Evolutionary conservation across 768 basidiomycete genomes (phyloP).

Genomic region (Crassisporium funariophilum): DNA sequence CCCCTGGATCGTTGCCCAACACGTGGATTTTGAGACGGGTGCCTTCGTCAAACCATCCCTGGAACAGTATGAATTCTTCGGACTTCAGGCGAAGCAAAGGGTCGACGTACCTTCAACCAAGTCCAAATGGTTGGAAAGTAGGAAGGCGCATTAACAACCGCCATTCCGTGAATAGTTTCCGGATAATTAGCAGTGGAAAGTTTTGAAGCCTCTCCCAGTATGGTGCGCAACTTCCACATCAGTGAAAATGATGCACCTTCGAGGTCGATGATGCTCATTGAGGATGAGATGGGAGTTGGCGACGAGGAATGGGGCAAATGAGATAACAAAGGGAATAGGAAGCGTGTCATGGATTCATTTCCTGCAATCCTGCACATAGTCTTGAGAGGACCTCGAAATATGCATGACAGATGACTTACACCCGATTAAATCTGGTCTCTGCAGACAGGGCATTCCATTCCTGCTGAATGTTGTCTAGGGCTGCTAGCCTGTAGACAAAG

Average conservation of each 20-base stretch:
- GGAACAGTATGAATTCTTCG: no score
- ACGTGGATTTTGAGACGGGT: constrained; percentile 80
- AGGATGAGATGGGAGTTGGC: constrained; percentile 58
- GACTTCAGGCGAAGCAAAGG: no score
- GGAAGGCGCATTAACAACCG: constrained; percentile 75
- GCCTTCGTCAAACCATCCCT: constrained; percentile 81
- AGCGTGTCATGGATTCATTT: constrained; percentile 67
- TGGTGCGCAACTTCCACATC: constrained; percentile 70
- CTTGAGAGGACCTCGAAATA: neutral
- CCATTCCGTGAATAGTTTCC: constrained; percentile 69
- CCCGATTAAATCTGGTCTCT: constrained; percentile 64
- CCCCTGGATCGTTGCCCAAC: constrained; percentile 60
- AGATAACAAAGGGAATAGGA: constrained; percentile 65
- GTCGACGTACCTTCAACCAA: constrained; percentile 85
- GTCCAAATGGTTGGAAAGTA: constrained; percentile 86
- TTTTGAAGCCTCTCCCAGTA: constrained; percentile 73
- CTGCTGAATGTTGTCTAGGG: constrained; percentile 56
- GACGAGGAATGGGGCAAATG: constrained; percentile 53
- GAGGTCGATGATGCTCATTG: constrained; percentile 76
- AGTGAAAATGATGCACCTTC: constrained; percentile 55
- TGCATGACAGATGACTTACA: constrained; percentile 46
- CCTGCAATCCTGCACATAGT: constrained; percentile 52
- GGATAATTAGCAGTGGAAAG: constrained; percentile 83
- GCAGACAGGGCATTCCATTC: constrained; percentile 57
- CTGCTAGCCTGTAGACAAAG: constrained; percentile 74